phyloP scores from a whole-genome alignment of 495 filamentous ascomycete genomes.

The Letharia columbiana region DNA sequence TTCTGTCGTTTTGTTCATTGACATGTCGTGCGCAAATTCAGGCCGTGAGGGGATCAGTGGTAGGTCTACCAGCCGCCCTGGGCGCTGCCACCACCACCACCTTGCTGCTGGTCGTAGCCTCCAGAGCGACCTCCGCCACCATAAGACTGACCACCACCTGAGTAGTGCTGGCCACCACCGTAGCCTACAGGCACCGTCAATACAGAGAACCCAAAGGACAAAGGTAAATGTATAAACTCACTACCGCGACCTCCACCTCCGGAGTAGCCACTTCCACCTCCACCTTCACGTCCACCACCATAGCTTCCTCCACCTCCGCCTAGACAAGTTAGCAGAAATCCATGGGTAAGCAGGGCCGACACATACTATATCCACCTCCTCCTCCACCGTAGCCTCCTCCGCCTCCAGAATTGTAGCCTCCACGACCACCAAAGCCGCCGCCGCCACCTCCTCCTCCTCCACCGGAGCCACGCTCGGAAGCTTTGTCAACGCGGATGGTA shows the following conservation, averaged over 20 bases:
- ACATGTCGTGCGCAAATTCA: constrained; percentile 18
- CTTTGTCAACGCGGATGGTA: constrained; percentile 91
- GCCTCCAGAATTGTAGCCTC: constrained; percentile 29
- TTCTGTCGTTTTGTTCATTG: constrained; percentile 19
- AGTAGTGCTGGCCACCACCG: constrained; percentile 23
- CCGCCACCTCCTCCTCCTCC: constrained; percentile 33
- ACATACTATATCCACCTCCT: constrained; percentile 31
- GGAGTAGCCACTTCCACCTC: constrained; percentile 21
- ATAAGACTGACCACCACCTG: constrained; percentile 24
- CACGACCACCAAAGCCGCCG: constrained; percentile 34
- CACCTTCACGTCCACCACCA: constrained; percentile 25
- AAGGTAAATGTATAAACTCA: constrained; percentile 21
- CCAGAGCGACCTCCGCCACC: constrained; percentile 22
- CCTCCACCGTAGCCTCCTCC: constrained; percentile 26
- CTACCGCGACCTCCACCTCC: constrained; percentile 30
- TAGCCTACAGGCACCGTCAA: constrained; percentile 21
- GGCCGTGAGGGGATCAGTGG: constrained; percentile 16
- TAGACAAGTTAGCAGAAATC: constrained; percentile 4
- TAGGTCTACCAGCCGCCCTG: constrained; percentile 21
- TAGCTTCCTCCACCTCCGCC: constrained; percentile 25
- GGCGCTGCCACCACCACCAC: constrained; percentile 22
- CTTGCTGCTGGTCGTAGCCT: constrained; percentile 20
- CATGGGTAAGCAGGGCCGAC: not conserved
- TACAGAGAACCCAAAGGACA: not conserved
- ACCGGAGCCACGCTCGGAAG: constrained; percentile 62